phyloP scores from a whole-genome alignment of 2,329 filamentous ascomycete genomes.

The Apiospora arundinis region DNA sequence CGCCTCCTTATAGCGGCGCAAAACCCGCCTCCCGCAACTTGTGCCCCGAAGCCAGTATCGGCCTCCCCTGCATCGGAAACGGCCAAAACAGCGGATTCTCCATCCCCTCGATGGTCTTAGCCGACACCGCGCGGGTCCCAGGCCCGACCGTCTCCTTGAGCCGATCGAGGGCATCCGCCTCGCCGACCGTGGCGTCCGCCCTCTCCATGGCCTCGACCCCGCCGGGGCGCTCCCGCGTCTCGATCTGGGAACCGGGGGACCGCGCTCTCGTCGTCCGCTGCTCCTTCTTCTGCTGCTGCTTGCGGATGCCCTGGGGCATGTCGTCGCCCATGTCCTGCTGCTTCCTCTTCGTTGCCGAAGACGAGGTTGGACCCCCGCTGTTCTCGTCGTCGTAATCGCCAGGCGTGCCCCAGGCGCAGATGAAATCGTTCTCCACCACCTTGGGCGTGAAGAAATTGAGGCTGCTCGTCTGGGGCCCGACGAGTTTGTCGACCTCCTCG shows the following conservation, averaged over 20 bases:
- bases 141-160: constrained; percentile 27
- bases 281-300: not conserved
- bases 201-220: constrained; percentile 34
- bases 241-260: not conserved
- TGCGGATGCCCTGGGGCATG: not conserved
- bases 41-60: constrained; percentile 55
- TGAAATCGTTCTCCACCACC: constrained; percentile 53
- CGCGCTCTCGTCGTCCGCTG: no score
- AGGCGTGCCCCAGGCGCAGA: constrained; percentile 51
- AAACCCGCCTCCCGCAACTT: constrained; percentile 61
- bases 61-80: constrained; percentile 65
- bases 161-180: constrained; percentile 1
- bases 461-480: constrained; percentile 56
- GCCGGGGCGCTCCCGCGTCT: not conserved
- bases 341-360: not conserved
- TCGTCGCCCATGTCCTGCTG: not conserved
- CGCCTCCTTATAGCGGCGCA: constrained; percentile 38
- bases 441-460: constrained; percentile 65
- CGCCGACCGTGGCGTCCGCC: not conserved
- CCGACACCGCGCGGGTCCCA: not conserved
- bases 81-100: constrained; percentile 67
- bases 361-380: not conserved
- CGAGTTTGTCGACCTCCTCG: constrained; percentile 47
- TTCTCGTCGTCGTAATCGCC: not conserved
- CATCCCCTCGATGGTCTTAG: constrained; percentile 42